A percentile compares a stretch with the other conserved stretches of the same genome.
Evolutionary conservation across 2,329 filamentous ascomycete genomes (phyloP).

Genomic region (Madurella fahalii): DNA sequence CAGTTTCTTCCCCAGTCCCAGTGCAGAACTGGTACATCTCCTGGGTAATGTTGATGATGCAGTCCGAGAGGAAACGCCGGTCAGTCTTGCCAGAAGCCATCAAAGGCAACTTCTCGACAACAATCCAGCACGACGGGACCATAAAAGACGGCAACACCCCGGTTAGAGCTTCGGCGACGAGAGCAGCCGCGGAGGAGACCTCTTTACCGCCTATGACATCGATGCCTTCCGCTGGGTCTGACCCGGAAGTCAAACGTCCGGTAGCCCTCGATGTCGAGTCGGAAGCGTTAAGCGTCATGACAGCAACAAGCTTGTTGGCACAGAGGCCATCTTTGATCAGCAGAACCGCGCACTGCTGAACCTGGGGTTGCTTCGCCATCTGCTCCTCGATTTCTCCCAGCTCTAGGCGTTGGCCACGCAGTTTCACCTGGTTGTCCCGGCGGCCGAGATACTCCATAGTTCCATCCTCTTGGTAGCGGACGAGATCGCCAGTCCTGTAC

Average conservation of each 20-base stretch:
- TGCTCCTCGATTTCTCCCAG: too few species aligned
- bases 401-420: too few species aligned
- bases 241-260: background rate
- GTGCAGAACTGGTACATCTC: conserved; percentile 25
- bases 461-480: too few species aligned
- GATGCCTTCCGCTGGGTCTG: background rate
- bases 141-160: conserved; percentile 15
- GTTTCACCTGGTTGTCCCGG: too few species aligned
- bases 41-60: conserved; percentile 39
- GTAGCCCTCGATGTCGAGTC: background rate
- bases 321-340: conserved; percentile 7
- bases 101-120: conserved; percentile 25
- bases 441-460: too few species aligned
- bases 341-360: conserved; percentile 16
- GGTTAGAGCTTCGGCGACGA: conserved; percentile 5
- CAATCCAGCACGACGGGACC: conserved; percentile 28
- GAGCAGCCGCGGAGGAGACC: background rate
- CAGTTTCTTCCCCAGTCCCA: too few species aligned
- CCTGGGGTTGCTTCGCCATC: conserved; percentile 23
- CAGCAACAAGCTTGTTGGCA: conserved; percentile 5
- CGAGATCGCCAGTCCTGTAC: too few species aligned
- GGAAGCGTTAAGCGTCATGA: conserved; percentile 2
- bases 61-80: conserved; percentile 27
- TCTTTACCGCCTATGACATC: background rate
- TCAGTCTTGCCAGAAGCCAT: conserved; percentile 28